Evolutionary conservation across 768 basidiomycete species (phyloP).

Genomic region (Pleurotus ostreatus): DNA sequence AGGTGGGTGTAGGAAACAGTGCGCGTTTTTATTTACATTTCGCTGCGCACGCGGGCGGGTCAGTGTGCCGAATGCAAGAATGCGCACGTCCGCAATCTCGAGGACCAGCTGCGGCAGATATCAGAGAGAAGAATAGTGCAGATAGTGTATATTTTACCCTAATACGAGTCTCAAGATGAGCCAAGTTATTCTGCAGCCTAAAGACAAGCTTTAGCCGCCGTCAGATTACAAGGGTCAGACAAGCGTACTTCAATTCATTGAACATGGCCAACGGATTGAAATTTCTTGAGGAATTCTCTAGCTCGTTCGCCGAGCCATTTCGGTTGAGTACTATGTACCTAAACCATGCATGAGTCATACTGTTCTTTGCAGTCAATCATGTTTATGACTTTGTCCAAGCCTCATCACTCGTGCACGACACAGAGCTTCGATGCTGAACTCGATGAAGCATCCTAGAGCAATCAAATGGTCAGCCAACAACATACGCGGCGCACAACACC

Average conservation of each 20-base stretch:
- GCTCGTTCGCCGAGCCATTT: conserved; percentile 69
- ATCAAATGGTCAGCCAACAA: conserved; percentile 9
- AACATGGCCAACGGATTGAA: conserved; percentile 68
- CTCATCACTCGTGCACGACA: conserved; percentile 74
- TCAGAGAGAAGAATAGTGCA: conserved; percentile 39
- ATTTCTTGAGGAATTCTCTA: conserved; percentile 61
- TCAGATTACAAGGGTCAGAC: not conserved
- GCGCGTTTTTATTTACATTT: conserved; percentile 66
- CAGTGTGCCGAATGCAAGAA: conserved; percentile 68
- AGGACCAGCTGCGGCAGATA: too few relatives aligned
- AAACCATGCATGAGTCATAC: conserved; percentile 10
- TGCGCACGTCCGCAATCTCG: conserved; percentile 66
- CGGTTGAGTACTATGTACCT: conserved; percentile 77
- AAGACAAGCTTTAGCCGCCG: not conserved
- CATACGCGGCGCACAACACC: not conserved
- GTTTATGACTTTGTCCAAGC: conserved; percentile 72
- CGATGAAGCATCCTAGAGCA: conserved; percentile 51
- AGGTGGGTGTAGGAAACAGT: conserved; percentile 63
- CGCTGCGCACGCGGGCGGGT: conserved; percentile 52
- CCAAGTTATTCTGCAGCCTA: conserved; percentile 66
- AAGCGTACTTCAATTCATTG: conserved; percentile 68
- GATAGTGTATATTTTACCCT: conserved; percentile 43
- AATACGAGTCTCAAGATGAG: conserved; percentile 62
- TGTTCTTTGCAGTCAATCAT: conserved; percentile 8
- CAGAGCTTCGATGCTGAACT: conserved; percentile 64